Conservation (phyloP, 1,139 yeast genomes). For the Kluyveromyces marxianus region DNA sequence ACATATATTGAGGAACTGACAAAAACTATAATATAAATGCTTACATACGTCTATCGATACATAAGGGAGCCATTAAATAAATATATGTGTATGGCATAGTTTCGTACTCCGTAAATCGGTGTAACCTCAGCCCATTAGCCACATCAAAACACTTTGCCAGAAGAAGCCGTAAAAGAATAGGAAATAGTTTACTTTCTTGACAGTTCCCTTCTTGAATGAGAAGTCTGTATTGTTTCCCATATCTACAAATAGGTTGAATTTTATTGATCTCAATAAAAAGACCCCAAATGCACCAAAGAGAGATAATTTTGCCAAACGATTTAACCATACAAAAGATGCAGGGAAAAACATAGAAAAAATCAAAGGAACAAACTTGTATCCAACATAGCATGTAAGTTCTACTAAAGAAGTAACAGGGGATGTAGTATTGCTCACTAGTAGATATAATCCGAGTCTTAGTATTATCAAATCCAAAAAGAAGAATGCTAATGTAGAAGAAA, state of each 20-base stretch:
- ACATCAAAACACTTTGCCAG: slow-evolving; percentile 59
- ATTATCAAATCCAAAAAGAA: slow-evolving; percentile 61
- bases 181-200: slow-evolving; percentile 80
- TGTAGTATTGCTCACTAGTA: slow-evolving; percentile 35
- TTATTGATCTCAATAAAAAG: slow-evolving; percentile 75
- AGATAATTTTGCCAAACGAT: slow-evolving; percentile 37
- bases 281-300: slow-evolving; percentile 53
- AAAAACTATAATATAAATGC: too few species aligned
- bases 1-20: too few species aligned
- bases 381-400: slow-evolving; percentile 85
- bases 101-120: neutral
- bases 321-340: slow-evolving; percentile 29
- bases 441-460: slow-evolving; percentile 55
- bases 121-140: slow-evolving; percentile 38
- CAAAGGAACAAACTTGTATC: slow-evolving; percentile 87
- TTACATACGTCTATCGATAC: neutral
- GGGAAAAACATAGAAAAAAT: slow-evolving; percentile 48
- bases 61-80: neutral
- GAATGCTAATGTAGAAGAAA: slow-evolving; percentile 86
- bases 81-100: neutral
- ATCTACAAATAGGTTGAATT: slow-evolving; percentile 64
- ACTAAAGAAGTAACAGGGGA: slow-evolving; percentile 42
- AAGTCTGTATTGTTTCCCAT: slow-evolving; percentile 42
- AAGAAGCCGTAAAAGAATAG: slow-evolving; percentile 79
- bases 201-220: slow-evolving; percentile 55